Evolutionary conservation across 352 stramenopile genomes (phyloP), one percentile per base, ranked within the genome.

Genomic region (Hyaloperonospora arabidopsidis): DNA sequence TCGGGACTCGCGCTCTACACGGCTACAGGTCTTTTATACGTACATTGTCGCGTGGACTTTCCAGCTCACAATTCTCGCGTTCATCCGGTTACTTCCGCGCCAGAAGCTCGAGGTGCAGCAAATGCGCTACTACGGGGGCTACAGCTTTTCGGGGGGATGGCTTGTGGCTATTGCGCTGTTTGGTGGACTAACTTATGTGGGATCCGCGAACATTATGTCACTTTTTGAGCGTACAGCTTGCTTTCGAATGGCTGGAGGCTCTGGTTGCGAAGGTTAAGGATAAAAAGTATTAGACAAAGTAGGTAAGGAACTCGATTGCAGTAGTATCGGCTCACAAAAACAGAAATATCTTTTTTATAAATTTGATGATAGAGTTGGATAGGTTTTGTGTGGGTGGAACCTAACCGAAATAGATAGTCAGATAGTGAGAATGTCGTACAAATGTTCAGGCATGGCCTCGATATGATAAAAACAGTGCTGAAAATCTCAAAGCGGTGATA

Each of bases 51-150:
- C 65, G 17, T 84, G 67, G 63, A 35, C 53, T 8, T 63, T 86
- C n/a, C 61, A 87, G 41, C 53, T 83, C 0, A 10, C 62, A 8
- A 79, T 68, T 65, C 36, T 84, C 28, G 58, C 59, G 2, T 68
- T 72, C 39, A 54, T 84, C 1, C 65, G 70, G 8, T 44, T 85
- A 13, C 56, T 87, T 13, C 74, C 77, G 17, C 59, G 65, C 5
- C 77, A 87, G 48, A 81, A 78, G 41, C 68, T 86, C 34, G 74
- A 86, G 45, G 72, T 81, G 28, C 77, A 87, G 49, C 77, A 86
- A 41, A 52, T 82, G 3, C 72, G 77, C 11, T 76, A 74, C 58
- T 84, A 83, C 55, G 77, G 77, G 45, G 68, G 74, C 28, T 79
- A 81, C 48, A 84, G 72, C 52, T 58, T 61, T 19, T 62, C 52